Conservation (phyloP, 1,284 basidiomycete genomes). For the Apiotrichum laibachii region DNA sequence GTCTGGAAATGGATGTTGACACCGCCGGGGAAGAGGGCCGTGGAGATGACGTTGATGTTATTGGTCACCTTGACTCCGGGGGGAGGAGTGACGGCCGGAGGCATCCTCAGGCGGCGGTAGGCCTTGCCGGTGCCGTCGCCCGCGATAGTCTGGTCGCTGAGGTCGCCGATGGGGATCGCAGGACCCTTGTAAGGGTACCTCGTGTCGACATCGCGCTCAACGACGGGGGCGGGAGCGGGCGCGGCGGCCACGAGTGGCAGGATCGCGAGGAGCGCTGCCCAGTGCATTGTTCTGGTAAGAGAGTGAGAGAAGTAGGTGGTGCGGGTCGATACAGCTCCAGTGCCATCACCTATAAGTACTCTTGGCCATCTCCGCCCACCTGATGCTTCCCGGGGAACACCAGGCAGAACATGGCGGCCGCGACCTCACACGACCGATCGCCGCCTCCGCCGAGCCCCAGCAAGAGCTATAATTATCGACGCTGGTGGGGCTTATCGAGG, state of each 20-base stretch:
- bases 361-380: too few relatives aligned
- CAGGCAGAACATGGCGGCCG: too few relatives aligned
- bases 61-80: slow-evolving; percentile 25
- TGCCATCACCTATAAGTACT: too few relatives aligned
- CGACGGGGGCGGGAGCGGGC: not conserved
- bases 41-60: slow-evolving; percentile 40
- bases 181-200: slow-evolving; percentile 30
- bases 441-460: too few relatives aligned
- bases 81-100: slow-evolving; percentile 19
- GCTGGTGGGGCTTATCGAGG: too few relatives aligned
- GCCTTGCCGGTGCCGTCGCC: slow-evolving; percentile 23
- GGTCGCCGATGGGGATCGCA: slow-evolving; percentile 33
- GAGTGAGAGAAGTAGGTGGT: too few relatives aligned
- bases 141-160: slow-evolving; percentile 25
- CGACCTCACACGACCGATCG: too few relatives aligned
- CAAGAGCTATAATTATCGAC: too few relatives aligned
- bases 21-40: slow-evolving; percentile 28
- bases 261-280: not conserved
- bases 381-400: too few relatives aligned
- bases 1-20: slow-evolving; percentile 41
- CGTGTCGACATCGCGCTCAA: slow-evolving; percentile 18
- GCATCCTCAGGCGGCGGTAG: slow-evolving; percentile 26
- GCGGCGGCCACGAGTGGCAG: slow-evolving; percentile 1
- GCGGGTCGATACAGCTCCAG: too few relatives aligned
- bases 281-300: not conserved